Conservation (phyloP, 2,329 filamentous ascomycete genomes). For the Scytalidium lignicola region DNA sequence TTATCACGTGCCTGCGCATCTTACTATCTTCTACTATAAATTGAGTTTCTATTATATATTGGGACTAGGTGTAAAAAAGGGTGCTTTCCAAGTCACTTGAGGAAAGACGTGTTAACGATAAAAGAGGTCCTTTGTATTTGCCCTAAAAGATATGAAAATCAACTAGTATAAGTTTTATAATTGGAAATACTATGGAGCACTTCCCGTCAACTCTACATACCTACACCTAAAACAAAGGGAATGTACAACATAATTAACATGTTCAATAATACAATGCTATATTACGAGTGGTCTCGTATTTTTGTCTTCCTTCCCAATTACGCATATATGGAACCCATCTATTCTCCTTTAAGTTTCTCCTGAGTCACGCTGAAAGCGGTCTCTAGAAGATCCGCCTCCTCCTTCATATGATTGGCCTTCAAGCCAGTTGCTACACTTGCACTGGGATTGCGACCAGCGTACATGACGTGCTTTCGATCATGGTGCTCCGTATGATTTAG, state of each 20-base stretch:
- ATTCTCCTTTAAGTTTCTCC: slow-evolving; percentile 61
- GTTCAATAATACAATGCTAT: not conserved
- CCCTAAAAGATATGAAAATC: too few species aligned
- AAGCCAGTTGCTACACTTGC: slow-evolving; percentile 90
- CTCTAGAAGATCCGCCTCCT: slow-evolving; percentile 79
- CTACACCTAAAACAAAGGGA: not conserved
- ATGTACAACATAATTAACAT: not conserved
- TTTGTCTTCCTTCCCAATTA: not conserved
- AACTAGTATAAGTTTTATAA: too few species aligned
- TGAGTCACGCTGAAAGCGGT: slow-evolving; percentile 60
- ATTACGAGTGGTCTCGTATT: not conserved
- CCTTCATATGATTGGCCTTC: slow-evolving; percentile 83
- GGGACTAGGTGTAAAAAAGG: too few species aligned
- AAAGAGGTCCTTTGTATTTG: too few species aligned
- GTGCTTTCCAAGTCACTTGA: too few species aligned
- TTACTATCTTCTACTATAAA: too few species aligned
- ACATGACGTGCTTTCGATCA: slow-evolving; percentile 93
- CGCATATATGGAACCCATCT: slow-evolving; percentile 7
- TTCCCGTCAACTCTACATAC: not conserved
- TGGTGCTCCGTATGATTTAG: slow-evolving; percentile 91
- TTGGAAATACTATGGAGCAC: not conserved
- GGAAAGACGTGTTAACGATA: too few species aligned
- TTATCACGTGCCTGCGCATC: not conserved
- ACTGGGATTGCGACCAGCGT: slow-evolving; percentile 89
- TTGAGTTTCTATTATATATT: too few species aligned